phyloP scores from a whole-genome alignment of 495 filamentous ascomycete species.

The Penicillium paxilli region DNA sequence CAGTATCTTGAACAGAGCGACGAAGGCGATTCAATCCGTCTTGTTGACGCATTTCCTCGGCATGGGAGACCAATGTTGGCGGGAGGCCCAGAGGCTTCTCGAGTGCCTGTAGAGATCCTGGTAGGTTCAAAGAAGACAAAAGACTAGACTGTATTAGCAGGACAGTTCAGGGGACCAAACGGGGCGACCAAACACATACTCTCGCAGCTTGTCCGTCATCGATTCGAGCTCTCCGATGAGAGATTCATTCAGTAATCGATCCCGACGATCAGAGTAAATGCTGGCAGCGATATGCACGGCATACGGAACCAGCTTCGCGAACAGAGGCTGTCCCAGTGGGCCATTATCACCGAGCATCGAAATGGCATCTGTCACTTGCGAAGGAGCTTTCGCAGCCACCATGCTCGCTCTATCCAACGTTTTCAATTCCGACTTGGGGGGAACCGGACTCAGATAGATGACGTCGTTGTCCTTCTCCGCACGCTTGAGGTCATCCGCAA shows the following conservation, averaged over 20 bases:
- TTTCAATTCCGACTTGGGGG: slow-evolving; percentile 85
- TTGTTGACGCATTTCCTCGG: slow-evolving; percentile 93
- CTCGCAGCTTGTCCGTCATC: slow-evolving; percentile 76
- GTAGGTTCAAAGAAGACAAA: slow-evolving; percentile 80
- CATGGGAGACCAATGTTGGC: slow-evolving; percentile 78
- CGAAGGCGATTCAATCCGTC: slow-evolving; percentile 76
- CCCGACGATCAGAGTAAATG: slow-evolving; percentile 90
- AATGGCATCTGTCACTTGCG: slow-evolving; percentile 77
- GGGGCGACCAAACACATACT: slow-evolving; percentile 40
- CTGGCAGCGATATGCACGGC: slow-evolving; percentile 92
- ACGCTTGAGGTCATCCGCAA: slow-evolving; percentile 83
- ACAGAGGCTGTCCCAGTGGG: slow-evolving; percentile 79
- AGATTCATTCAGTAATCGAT: slow-evolving; percentile 80
- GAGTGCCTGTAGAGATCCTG: slow-evolving; percentile 88
- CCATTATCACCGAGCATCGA: slow-evolving; percentile 77
- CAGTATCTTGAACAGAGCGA: slow-evolving; percentile 78
- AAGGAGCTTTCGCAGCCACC: slow-evolving; percentile 77
- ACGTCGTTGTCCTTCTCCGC: slow-evolving; percentile 96
- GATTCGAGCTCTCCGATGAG: slow-evolving; percentile 84
- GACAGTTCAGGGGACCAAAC: not conserved
- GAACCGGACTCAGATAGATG: slow-evolving; percentile 84
- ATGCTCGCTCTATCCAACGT: slow-evolving; percentile 84
- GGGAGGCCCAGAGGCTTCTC: slow-evolving; percentile 96
- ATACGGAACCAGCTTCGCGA: slow-evolving; percentile 91
- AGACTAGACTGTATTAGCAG: slow-evolving; percentile 43